Evolutionary conservation across 73 alveolate species (phyloP), one percentile per base, ranked within the genome.

Genomic region (Effrenium voratum): DNA sequence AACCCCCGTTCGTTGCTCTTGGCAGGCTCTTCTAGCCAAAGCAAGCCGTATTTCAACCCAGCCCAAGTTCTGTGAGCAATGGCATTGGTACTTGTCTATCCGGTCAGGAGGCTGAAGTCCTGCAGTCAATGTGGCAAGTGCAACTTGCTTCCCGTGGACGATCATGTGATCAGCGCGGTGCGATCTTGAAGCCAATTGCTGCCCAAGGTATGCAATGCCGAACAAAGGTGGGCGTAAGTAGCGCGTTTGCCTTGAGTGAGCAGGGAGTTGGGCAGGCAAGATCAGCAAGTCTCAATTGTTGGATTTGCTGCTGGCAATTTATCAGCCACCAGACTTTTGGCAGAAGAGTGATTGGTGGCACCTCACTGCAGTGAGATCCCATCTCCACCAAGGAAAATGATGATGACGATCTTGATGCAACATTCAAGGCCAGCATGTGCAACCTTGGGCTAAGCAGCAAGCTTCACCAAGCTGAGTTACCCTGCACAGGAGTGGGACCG

Each of bases 41-140:
- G n/a, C n/a, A n/a, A n/a, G n/a, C n/a, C n/a, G n/a, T n/a, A n/a
- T n/a, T n/a, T n/a, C n/a, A n/a, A n/a, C n/a, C n/a, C n/a, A n/a
- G n/a, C n/a, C n/a, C n/a, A n/a, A n/a, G n/a, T n/a, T n/a, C n/a
- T n/a, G n/a, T n/a, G n/a, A n/a, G n/a, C n/a, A n/a, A n/a, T n/a
- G n/a, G n/a, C n/a, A n/a, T n/a, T n/a, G n/a, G n/a, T n/a, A n/a
- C n/a, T n/a, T n/a, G n/a, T n/a, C n/a, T 32, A 15, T 73, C 92
- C 49, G 12, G 40, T n/a, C 0, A 90, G 97, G 97, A 90, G 97
- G n/a, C 83, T 12, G 97, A 90, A 34, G 97, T 90, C 52, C 59
- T 90, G 88, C 77, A 90, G 55, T 90, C 97, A n/a, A 90, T 90
- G 97, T 90, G 97, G 97, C 97, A 90, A 90, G 97, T 90, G 97